Base-by-base conservation (phyloP, 169 alveolate species). In the Plasmodium coatneyi region DNA sequence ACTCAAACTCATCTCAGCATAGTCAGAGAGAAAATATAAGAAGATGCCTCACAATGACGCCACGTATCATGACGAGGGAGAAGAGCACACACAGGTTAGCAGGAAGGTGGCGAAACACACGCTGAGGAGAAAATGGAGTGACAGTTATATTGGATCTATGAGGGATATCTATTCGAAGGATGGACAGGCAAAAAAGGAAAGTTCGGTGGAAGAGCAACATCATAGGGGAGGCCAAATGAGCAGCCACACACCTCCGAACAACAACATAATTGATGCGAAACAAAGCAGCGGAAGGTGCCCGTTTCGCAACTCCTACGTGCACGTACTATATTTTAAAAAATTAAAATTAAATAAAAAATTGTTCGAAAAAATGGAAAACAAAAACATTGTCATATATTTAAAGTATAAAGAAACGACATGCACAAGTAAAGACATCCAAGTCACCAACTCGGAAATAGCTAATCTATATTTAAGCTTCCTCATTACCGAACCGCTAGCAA, bases 381-480 rank as follows among this genome's bases (percentile, higher is more conserved):
- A 89, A 56, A 76, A 89, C 30, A 79, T 89, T 4, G 84, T 89
- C 19, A 89, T 89, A 79, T 89, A 89, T 71, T 79, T 89, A 60
- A 89, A 89, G 71, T 89, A 89, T 72, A 89, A 89, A 79, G 89
- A 79, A 9, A 89, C 79, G 32, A 79, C 81, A 5, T 89, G 94
- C 52, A 79, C 94, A 79, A 89, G 94, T 56, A 60, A 89, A 79
- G 71, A 79, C 49, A 89, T 89, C 71, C 36, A 89, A 54, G 39
- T 89, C 70, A 54, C 52, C 30, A n/a, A 36, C 25, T 30, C 87
- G 5, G 94, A 89, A 80, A 89, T 89, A 60, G 81, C 41, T 34
- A 52, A 89, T 41, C 79, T 89, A 56, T 89, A 56, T 72, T 89
- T 89, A 71, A 79, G 90, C 34, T 89, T 89, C 79, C 82, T 89